phyloP scores from a whole-genome alignment of 2,329 filamentous ascomycete species.

The Acrocalymma vagum region DNA sequence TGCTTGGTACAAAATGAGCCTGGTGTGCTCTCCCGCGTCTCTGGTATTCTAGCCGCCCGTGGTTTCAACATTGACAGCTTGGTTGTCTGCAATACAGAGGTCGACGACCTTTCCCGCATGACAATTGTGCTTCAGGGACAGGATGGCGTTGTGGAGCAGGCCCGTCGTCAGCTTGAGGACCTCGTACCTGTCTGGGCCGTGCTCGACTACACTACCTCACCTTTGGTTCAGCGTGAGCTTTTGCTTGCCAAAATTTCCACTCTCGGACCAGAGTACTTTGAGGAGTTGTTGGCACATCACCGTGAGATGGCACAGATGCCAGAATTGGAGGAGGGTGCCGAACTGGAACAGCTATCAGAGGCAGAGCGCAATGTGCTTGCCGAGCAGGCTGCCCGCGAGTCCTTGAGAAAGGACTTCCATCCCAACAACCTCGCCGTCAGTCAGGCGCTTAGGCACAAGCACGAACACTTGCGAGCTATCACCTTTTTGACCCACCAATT shows the following conservation, averaged over 20 bases:
- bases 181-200: constrained; percentile 98
- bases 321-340: constrained; percentile 31
- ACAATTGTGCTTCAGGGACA: constrained; percentile 97
- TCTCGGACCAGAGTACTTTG: constrained; percentile 96
- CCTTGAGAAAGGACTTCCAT: constrained; percentile 76
- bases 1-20: constrained; percentile 99
- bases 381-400: constrained; percentile 48
- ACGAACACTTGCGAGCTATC: constrained; percentile 95
- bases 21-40: constrained; percentile 94
- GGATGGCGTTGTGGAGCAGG: constrained; percentile 97
- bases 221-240: constrained; percentile 94
- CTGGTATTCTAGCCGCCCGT: constrained; percentile 91
- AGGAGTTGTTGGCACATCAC: constrained; percentile 95
- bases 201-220: constrained; percentile 90
- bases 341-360: constrained; percentile 35
- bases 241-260: constrained; percentile 97
- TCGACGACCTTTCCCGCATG: constrained; percentile 96
- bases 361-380: constrained; percentile 40
- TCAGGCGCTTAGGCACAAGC: constrained; percentile 93
- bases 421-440: constrained; percentile 85
- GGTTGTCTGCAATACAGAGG: constrained; percentile 97
- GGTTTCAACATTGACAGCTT: constrained; percentile 99
- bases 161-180: constrained; percentile 92
- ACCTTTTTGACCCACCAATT: constrained; percentile 98
- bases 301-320: constrained; percentile 78